Evolutionary conservation across 768 basidiomycete genomes (phyloP), one percentile per base, ranked within the genome.

Genomic region (Suillus decipiens): DNA sequence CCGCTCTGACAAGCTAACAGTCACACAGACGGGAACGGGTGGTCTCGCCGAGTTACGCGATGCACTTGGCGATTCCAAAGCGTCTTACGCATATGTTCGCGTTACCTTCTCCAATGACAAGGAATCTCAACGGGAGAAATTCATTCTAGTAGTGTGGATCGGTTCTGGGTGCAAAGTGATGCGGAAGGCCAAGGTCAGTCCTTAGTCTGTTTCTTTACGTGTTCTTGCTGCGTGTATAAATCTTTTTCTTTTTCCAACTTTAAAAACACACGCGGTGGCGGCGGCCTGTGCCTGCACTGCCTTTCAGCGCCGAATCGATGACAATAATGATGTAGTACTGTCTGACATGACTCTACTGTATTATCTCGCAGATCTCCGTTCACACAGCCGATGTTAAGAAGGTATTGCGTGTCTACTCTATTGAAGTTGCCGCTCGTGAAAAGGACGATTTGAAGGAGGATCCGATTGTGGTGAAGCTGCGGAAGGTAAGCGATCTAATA

Each of bases 361-460:
- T 63, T n/a, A 60, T 60, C 59, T 37, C 71, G 43, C 69, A 96
- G 94, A 91, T 96, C 71, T 96, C 95, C 63, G 95, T 98, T 4
- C 95, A 98, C 72, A 72, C 88, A 31, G 90, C 91, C 67, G 89
- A 94, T 78, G 93, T 97, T 76, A 96, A 97, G 80, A 72, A 78
- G 54, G 87, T 89, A 62, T 76, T 98, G 69, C 84, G 87, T 65
- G 84, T 79, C 63, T 95, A 83, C 78, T 93, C 93, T 59, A 89
- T 97, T 71, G 94, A 97, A 70, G 92, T 98, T 62, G 82, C 92
- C 15, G 95, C 95, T 41, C 82, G 84, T 59, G 89, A 93, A 73
- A 85, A 84, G 73, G 89, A 90, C 60, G 95, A 97, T 76, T 76
- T 98, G 64, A 89, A 87, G 67, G 91, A 96, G 82, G 92, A 90